Base-by-base conservation (phyloP, 768 basidiomycete species). In the Kwoniella sp. region DNA sequence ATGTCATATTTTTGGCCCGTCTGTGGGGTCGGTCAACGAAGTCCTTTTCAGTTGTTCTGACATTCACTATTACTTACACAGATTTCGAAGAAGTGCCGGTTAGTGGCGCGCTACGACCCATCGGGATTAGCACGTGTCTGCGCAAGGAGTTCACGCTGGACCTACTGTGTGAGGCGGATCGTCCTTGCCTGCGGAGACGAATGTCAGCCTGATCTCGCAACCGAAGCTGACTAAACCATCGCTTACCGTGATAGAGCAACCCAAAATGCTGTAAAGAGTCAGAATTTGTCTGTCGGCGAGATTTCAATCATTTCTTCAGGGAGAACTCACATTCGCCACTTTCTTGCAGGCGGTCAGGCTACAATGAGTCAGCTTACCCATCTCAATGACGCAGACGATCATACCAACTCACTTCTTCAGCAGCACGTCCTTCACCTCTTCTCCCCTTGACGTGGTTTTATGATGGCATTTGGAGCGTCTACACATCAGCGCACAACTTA, bases 211-310 rank as follows among this genome's bases (percentile, higher is more conserved):
- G 40, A 44, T 4, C 17, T 44, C 40, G n/a, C n/a, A n/a, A 10
- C 17, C 17, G 3, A 10, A 9, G 36, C 5, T 37, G 48, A 12
- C 5, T 37, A 22, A 29, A 12, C 24, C 9, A 37, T 24, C 29
- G 68, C 80, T 53, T 66, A 90, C 93, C 84, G 55, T 91, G 93
- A 46, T 95, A 84, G 44, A 98, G 89, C 22, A 98, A 80, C 0
- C 85, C 90, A 50, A 95, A 84, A 76, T 96, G 93, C 76, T 98
- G 57, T 4, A 30, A 13, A 26, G 10, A 15, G 8, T 17, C 48
- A 22, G n/a, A n/a, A n/a, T n/a, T n/a, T n/a, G n/a, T n/a, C n/a
- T n/a, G n/a, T n/a, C n/a, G n/a, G n/a, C n/a, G n/a, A n/a, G n/a
- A n/a, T n/a, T 24, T 49, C 10, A 24, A 24, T 26, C 10, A 49